Base-by-base conservation (phyloP, 345 rosid species). In the Euclidium syriacum region DNA sequence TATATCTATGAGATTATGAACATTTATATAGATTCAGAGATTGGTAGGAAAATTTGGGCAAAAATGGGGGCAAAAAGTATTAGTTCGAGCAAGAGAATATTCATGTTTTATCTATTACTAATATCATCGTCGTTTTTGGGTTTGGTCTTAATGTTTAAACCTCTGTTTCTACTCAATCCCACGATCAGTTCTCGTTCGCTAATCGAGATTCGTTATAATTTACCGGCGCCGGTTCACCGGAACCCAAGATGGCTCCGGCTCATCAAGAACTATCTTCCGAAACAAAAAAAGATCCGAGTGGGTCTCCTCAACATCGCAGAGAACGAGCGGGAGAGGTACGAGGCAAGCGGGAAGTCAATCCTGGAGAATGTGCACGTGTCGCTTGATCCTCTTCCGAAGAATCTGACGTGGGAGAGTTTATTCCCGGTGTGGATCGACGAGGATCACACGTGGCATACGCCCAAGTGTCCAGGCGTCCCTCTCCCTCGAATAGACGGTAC, bases 351-450 rank as follows among this genome's bases (percentile, higher is more conserved):
- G 8, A 42, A 67, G 9, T 52, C 42, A 4, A 20, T 52, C 12
- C 54, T 34, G 0, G 80, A 72, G 60, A 58, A 62, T 6, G 68
- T 86, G 4, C 64, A 29, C 5, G 85, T 91, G 6, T 36, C 49
- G 5, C 83, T 89, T 12, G 64, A 71, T 8, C 80, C 27, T n/a
- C 77, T 87, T 0, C 46, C 77, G 0, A 57, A 56, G 3, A 71
- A 64, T 47, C 54, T 59, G 42, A 77, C 65, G 33, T 89, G 95
- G 98, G 14, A 71, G 23, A 79, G 79, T 16, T 55, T 87, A 1
- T 92, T 87, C 39, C 98, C 96, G 0, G 78, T 67, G n/a, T 87
- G 98, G 98, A 81, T 89, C 10, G 85, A 89, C 23, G 96, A 92
- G 35, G 78, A 70, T 36, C 68, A 53, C 27, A 62, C 12, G 56